Base-by-base conservation (phyloP, 345 rosid genomes). In the Viola odorata region DNA sequence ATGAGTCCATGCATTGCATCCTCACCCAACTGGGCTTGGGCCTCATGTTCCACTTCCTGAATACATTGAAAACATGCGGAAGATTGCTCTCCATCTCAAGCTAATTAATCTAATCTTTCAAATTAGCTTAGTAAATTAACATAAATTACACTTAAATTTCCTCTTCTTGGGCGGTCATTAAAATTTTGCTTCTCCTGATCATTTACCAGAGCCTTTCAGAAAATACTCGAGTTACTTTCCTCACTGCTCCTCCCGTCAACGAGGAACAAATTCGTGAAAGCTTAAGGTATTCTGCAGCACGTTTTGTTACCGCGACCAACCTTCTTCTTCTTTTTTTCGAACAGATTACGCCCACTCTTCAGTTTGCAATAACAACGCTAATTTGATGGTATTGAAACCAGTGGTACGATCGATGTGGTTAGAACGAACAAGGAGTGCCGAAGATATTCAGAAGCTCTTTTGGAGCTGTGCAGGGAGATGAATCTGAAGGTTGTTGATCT, bases 1-100 rank as follows among this genome's bases (percentile, higher is more conserved):
- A 70, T 7, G 69, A 70, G 23, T 45, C 74, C 8, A 40, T 41
- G 11, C 50, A 47, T 3, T 41, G 11, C 50, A 47, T 3, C 74
- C 74, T 53, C 74, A 59, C 37, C 49, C 65, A 37, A 37, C 69
- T 13, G 74, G 69, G 16, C 48, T 70, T 7, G 69, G 69, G 49
- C 74, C 61, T 38, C 74, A 70, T 32, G 74, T 70, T 0, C 69
- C 74, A 0, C 65, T 70, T 6, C 55, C 60, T 48, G 75, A 70
- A 48, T 70, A 64, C 15, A 54, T 65, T 32, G 57, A 64, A 0
- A 70, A 70, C 45, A 54, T 41, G 62, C 58, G 55, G 51, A 70
- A 64, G 50, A 70, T 70, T 41, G 74, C 65, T 44, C 13, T 12
- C 0, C 64, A 70, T 50, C 69, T 70, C 42, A 45, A 64, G 74